A percentile compares a stretch with the other conserved stretches of the same genome.
phyloP scores from a whole-genome alignment of 306 rosid species.

The Ochetophila trinervis region DNA sequence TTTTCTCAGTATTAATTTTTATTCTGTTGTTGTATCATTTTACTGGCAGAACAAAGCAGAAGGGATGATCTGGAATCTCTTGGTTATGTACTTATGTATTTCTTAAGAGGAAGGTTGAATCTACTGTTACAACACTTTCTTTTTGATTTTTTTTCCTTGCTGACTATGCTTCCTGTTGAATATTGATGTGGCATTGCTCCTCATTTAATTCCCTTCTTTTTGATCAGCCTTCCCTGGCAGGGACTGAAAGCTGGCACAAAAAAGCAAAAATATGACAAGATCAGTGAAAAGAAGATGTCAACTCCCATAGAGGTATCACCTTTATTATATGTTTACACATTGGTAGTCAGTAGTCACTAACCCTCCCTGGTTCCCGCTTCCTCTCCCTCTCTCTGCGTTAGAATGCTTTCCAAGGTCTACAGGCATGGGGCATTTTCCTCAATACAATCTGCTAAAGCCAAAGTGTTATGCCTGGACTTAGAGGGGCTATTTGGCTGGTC shows the following conservation, averaged over 20 bases:
- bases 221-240: slow-evolving; percentile 97
- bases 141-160: slow-evolving; percentile 10
- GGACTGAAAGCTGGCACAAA: slow-evolving; percentile 97
- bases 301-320: slow-evolving; percentile 84
- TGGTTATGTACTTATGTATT: slow-evolving; percentile 98
- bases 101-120: slow-evolving; percentile 92
- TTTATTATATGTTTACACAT: not conserved
- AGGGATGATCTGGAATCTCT: slow-evolving; percentile 99
- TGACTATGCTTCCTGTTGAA: slow-evolving; percentile 19
- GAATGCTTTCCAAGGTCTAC: too few species aligned
- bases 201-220: slow-evolving; percentile 15
- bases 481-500: not conserved
- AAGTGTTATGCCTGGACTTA: not conserved
- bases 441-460: too few species aligned
- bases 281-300: slow-evolving; percentile 91
- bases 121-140: slow-evolving; percentile 9
- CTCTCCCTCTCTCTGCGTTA: not conserved
- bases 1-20: slow-evolving; percentile 4
- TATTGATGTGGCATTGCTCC: slow-evolving; percentile 25
- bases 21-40: slow-evolving; percentile 31
- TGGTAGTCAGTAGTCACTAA: slow-evolving; percentile 7
- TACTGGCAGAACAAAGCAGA: slow-evolving; percentile 91
- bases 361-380: not conserved
- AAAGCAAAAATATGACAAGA: slow-evolving; percentile 93
- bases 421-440: too few species aligned